Evolutionary conservation across 2,329 filamentous ascomycete genomes (phyloP).

Genomic region (Fusarium coffeatum): DNA sequence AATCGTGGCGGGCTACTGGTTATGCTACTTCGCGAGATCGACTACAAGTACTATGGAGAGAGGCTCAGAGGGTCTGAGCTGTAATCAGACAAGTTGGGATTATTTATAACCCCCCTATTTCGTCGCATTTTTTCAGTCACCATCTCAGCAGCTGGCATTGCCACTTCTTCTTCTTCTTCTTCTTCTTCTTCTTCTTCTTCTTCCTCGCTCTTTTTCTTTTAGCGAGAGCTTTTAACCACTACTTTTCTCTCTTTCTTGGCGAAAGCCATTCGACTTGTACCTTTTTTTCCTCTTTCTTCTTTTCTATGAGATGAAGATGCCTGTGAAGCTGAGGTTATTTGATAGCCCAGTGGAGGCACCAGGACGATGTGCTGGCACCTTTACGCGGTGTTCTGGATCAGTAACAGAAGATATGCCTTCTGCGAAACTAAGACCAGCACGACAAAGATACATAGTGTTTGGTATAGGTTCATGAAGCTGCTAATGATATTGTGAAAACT

Average conservation of each 20-base stretch:
- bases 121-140: not conserved
- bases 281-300: not conserved
- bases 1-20: constrained; percentile 9
- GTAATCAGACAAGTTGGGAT: not conserved
- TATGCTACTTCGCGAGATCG: constrained; percentile 28
- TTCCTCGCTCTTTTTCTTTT: not conserved
- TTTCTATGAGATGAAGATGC: not conserved
- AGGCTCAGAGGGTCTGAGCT: not conserved
- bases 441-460: not conserved
- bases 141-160: not conserved
- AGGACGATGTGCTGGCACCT: not conserved
- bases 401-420: not conserved
- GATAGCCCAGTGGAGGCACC: not conserved
- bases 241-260: no score
- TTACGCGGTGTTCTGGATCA: not conserved
- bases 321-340: not conserved
- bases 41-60: not conserved
- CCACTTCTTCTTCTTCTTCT: no score
- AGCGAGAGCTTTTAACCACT: no score
- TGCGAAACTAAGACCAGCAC: constrained; percentile 1
- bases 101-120: not conserved
- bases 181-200: not conserved
- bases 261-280: not conserved
- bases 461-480: not conserved
- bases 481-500: not conserved